A percentile compares a stretch with the other conserved stretches of the same genome.
Conservation (phyloP, 140 eudicot species). For the Oenanthe javanica region DNA sequence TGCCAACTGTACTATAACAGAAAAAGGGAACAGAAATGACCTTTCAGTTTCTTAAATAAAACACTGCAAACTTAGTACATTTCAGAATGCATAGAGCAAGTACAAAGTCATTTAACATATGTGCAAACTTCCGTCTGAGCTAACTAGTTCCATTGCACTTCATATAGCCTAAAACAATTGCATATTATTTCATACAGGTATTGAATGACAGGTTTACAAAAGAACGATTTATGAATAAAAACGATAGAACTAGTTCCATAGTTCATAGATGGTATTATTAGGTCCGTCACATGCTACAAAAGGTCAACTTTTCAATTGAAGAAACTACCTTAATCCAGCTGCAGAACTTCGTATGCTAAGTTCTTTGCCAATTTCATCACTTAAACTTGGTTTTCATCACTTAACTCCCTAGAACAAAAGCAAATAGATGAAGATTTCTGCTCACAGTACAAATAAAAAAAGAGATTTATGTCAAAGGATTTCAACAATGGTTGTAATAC, state of each 20-base stretch:
- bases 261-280: neutral
- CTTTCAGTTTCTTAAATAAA: neutral
- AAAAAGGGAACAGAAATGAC: neutral
- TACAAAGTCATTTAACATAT: neutral
- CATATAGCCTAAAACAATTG: no score
- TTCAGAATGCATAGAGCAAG: neutral
- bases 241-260: neutral
- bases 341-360: constrained; percentile 66
- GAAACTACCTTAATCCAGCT: constrained; percentile 62
- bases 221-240: neutral
- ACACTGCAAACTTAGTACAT: neutral
- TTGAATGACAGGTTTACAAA: neutral
- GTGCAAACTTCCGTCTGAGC: neutral
- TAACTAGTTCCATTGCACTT: neutral
- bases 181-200: no score
- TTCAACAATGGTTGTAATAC: neutral
- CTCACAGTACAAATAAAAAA: neutral
- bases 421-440: neutral
- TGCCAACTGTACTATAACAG: neutral
- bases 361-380: constrained; percentile 67
- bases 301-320: neutral
- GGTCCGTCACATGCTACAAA: neutral
- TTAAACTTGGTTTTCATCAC: constrained; percentile 39
- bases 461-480: neutral
- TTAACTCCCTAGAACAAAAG: constrained; percentile 11